Conservation (phyloP, 2,329 filamentous ascomycete species). For the Penicillium palitans region DNA sequence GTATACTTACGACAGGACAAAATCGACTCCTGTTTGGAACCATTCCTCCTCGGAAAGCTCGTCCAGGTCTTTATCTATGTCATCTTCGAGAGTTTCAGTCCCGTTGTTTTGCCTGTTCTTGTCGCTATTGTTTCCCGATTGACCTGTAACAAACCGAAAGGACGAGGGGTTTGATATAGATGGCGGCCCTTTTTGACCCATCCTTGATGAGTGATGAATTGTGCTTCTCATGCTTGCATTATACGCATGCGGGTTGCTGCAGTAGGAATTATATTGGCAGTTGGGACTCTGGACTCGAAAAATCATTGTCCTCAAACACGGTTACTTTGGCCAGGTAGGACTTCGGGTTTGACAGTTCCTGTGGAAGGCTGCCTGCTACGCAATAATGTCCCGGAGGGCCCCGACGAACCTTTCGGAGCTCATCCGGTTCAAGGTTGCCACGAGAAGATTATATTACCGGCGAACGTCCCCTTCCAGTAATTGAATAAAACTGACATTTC, state of each 20-base stretch:
- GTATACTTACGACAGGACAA: constrained; percentile 16
- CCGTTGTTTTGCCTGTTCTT: background rate
- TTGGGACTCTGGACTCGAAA: background rate
- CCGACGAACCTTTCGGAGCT: background rate
- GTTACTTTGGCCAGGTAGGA: constrained; percentile 1
- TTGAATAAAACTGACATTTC: background rate
- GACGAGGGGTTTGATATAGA: background rate
- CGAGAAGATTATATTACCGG: background rate
- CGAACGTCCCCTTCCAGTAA: background rate
- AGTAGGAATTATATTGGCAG: background rate
- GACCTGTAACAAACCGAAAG: background rate
- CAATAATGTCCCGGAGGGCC: background rate
- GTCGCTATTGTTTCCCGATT: background rate
- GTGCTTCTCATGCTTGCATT: background rate
- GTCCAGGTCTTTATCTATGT: background rate
- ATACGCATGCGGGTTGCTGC: background rate
- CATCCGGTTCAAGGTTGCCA: background rate
- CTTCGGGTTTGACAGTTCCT: background rate
- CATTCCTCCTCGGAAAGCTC: background rate
- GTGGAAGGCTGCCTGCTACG: background rate
- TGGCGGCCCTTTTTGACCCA: background rate
- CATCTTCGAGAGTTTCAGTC: background rate
- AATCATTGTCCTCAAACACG: background rate
- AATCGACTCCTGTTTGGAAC: constrained; percentile 12
- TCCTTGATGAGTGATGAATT: background rate